Evolutionary conservation across 805 yeast genomes (phyloP), one percentile per base, ranked within the genome.

Genomic region (Candida fluviatilis): DNA sequence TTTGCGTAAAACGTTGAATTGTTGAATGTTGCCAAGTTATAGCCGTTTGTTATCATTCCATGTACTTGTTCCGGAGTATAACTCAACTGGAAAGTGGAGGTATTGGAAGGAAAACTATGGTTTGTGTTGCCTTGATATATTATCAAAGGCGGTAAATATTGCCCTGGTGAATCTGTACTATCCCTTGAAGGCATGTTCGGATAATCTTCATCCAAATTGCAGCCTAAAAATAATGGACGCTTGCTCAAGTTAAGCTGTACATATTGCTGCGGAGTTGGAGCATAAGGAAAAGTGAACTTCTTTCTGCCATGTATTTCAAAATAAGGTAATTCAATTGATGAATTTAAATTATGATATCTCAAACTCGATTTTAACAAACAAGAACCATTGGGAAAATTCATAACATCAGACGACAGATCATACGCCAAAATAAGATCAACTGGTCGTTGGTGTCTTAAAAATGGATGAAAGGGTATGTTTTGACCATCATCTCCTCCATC

Each of bases 381-480:
- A 0, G 79, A 72, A 1, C 85, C 86, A 53, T 79, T 78, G 5
- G 86, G 84, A 55, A 58, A 78, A 38, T 80, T 80, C 8, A 54
- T 46, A 4, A 40, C 16, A 48, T 81, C 86, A 11, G 82, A 68
- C 3, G 83, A 62, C 38, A 67, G 60, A 41, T 73, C 78, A 32
- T 59, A 56, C 1, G 74, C 64, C 16, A 72, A 47, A 0, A 73
- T 49, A 1, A 68, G 46, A 42, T 71, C 76, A 2, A 69, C 52
- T 1, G 50, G 38, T 38, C 78, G 46, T 1, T 60, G 39, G 11
- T 46, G 47, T 26, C 58, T 62, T n/a, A 69, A 45, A 33, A 73
- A 60, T 8, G 76, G 71, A 25, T 66, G 68, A 35, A 72, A 68
- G 1, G 76, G 75, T 8, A 73, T 61, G 43, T 72, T 72, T 40